Percentiles rank a stretch among this genome's conserved stretches.
These are phyloP conservation scores for Penicillium bovifimosum DNA, from an alignment of 495 filamentous ascomycete species.

Conservation along the genomic window DNA sequence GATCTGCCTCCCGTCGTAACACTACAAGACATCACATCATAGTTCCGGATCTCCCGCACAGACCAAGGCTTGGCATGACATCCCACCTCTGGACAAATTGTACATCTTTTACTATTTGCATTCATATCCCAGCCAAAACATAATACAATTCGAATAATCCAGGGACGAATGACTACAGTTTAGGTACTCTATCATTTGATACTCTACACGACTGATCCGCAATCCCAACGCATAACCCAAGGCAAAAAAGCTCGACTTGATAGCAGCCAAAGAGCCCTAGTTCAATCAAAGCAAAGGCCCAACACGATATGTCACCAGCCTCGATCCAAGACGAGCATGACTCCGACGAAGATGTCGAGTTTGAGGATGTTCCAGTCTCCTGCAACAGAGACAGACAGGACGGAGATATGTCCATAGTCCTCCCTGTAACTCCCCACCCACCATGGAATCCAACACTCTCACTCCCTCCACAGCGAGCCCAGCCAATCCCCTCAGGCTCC, in stretches of 20 bases:
- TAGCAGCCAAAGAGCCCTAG: not conserved
- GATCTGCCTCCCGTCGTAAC: not conserved
- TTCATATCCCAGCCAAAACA: not conserved
- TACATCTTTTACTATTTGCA: not conserved
- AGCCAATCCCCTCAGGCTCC: slow-evolving; percentile 63
- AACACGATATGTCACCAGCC: slow-evolving; percentile 5
- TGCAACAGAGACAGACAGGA: not conserved
- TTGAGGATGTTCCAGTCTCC: slow-evolving; percentile 20
- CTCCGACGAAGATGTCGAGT: slow-evolving; percentile 21
- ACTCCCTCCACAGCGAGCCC: slow-evolving; percentile 34
- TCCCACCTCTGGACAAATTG: slow-evolving; percentile 13
- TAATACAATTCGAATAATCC: not conserved
- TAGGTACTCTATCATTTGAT: not conserved
- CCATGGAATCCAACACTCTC: slow-evolving; percentile 13
- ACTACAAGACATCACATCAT: not conserved
- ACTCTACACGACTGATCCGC: not conserved
- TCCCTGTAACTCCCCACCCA: not conserved
- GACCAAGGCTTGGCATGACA: slow-evolving; percentile 42
- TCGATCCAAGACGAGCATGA: not conserved
- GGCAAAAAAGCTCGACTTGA: not conserved
- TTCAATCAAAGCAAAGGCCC: not conserved
- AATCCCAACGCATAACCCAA: not conserved
- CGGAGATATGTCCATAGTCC: not conserved
- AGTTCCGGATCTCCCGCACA: slow-evolving; percentile 22
- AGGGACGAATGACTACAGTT: not conserved